These are phyloP conservation scores for Calonectria honghensis DNA, from an alignment of 2,329 filamentous ascomycete species.

Conservation along the genomic window DNA sequence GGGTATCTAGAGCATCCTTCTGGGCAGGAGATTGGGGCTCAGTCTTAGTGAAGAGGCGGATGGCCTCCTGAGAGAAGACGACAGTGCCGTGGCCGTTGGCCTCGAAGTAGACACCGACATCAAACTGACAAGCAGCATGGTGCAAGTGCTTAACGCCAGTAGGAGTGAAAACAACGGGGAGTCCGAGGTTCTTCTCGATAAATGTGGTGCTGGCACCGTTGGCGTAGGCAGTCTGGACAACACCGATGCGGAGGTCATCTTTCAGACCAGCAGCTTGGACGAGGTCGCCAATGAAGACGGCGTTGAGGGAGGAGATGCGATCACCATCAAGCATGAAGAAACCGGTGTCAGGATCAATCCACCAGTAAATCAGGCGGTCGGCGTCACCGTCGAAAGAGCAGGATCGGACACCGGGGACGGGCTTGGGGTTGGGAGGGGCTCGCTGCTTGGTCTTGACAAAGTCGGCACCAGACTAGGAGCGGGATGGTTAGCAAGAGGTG, in stretches of 20 bases:
- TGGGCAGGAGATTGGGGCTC: slow-evolving; percentile 94
- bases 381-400: slow-evolving; percentile 97
- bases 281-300: slow-evolving; percentile 94
- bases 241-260: slow-evolving; percentile 89
- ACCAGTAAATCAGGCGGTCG: slow-evolving; percentile 97
- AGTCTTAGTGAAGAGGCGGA: slow-evolving; percentile 85
- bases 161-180: slow-evolving; percentile 93
- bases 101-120: slow-evolving; percentile 98
- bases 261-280: slow-evolving; percentile 86
- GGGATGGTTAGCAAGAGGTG: slow-evolving; percentile 31
- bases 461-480: slow-evolving; percentile 89
- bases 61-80: slow-evolving; percentile 90
- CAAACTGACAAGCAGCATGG: slow-evolving; percentile 95
- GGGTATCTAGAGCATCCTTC: slow-evolving; percentile 89
- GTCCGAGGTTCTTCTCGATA: slow-evolving; percentile 88
- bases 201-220: slow-evolving; percentile 97
- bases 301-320: slow-evolving; percentile 94
- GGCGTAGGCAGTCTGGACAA: slow-evolving; percentile 98
- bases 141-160: slow-evolving; percentile 99
- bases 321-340: slow-evolving; percentile 98
- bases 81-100: slow-evolving; percentile 98
- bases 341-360: slow-evolving; percentile 84
- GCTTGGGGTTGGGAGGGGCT: slow-evolving; percentile 88
- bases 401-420: slow-evolving; percentile 84
- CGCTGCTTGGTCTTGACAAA: slow-evolving; percentile 98